A percentile compares a stretch with the other conserved stretches of the same genome.
phyloP scores from a whole-genome alignment of 2,329 filamentous ascomycete genomes.

The Leptographium flavum region DNA sequence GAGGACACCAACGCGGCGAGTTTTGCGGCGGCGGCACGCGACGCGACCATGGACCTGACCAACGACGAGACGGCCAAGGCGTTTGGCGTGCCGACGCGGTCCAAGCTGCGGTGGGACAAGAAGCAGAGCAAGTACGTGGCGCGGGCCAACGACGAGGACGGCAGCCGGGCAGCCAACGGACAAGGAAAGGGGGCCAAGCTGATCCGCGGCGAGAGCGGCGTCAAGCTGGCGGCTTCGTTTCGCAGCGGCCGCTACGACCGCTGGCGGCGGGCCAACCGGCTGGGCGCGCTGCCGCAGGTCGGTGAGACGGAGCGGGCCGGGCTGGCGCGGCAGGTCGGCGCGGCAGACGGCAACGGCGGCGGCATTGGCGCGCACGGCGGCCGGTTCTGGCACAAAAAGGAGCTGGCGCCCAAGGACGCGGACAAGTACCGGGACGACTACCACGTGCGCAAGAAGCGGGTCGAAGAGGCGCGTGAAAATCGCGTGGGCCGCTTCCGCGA shows the following conservation, averaged over 20 bases:
- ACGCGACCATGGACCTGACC: slow-evolving; percentile 79
- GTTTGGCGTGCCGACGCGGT: slow-evolving; percentile 62
- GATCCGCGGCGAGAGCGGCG: slow-evolving; percentile 78
- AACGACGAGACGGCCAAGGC: slow-evolving; percentile 73
- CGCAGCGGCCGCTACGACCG: slow-evolving; percentile 84
- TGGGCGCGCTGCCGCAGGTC: slow-evolving; percentile 63
- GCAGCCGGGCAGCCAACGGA: slow-evolving; percentile 41
- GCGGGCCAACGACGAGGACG: slow-evolving; percentile 86
- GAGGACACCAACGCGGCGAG: slow-evolving; percentile 33
- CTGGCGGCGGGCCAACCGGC: slow-evolving; percentile 78
- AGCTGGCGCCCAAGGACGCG: slow-evolving; percentile 81
- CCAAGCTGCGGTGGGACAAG: slow-evolving; percentile 89
- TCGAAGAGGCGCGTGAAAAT: slow-evolving; percentile 77
- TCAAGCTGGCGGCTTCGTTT: slow-evolving; percentile 92
- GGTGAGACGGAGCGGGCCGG: slow-evolving; percentile 59
- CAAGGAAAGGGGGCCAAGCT: slow-evolving; percentile 30
- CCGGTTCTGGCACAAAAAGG: slow-evolving; percentile 73
- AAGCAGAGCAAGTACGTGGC: slow-evolving; percentile 92
- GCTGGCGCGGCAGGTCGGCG: slow-evolving; percentile 16
- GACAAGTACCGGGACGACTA: slow-evolving; percentile 90
- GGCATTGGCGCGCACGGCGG: slow-evolving; percentile 23
- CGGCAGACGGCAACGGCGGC: slow-evolving; percentile 10
- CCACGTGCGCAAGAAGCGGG: slow-evolving; percentile 76
- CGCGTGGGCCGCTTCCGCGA: slow-evolving; percentile 60
- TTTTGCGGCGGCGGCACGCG: slow-evolving; percentile 79